Evolutionary conservation across 2,329 filamentous ascomycete species (phyloP).

Genomic region (Penicillium sp.): DNA sequence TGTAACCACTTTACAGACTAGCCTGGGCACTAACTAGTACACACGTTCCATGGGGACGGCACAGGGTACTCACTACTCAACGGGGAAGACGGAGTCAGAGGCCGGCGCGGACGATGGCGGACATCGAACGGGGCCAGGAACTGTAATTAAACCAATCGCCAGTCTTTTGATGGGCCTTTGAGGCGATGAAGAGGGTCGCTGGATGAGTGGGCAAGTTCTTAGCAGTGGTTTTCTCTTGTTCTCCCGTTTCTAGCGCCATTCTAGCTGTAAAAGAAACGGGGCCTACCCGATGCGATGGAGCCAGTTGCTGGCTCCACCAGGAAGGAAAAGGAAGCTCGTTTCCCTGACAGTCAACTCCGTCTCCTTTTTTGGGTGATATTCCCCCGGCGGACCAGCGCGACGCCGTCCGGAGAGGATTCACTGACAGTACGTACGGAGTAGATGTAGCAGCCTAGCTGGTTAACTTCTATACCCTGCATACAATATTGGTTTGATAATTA

Average conservation of each 20-base stretch:
- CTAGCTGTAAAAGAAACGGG: constrained; percentile 34
- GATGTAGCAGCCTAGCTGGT: background rate
- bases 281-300: constrained; percentile 26
- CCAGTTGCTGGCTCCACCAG: constrained; percentile 23
- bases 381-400: constrained; percentile 14
- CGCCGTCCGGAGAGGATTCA: background rate
- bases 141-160: constrained; percentile 1
- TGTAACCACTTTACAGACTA: constrained; percentile 2
- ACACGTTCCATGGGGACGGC: constrained; percentile 4
- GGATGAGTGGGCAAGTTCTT: background rate
- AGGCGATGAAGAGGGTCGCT: constrained; percentile 10
- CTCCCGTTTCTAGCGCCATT: constrained; percentile 37
- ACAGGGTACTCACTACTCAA: constrained; percentile 7
- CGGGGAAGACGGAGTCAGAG: constrained; percentile 10
- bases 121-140: constrained; percentile 9
- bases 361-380: constrained; percentile 15
- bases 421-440: background rate
- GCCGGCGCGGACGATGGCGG: constrained; percentile 11
- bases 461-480: no score
- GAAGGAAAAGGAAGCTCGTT: constrained; percentile 32
- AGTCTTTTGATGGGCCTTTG: background rate
- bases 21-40: background rate
- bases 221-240: constrained; percentile 23
- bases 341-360: constrained; percentile 9
- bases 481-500: no score